Evolutionary conservation across 495 filamentous ascomycete genomes (phyloP).

Genomic region (Aspergillus bertholletiae): DNA sequence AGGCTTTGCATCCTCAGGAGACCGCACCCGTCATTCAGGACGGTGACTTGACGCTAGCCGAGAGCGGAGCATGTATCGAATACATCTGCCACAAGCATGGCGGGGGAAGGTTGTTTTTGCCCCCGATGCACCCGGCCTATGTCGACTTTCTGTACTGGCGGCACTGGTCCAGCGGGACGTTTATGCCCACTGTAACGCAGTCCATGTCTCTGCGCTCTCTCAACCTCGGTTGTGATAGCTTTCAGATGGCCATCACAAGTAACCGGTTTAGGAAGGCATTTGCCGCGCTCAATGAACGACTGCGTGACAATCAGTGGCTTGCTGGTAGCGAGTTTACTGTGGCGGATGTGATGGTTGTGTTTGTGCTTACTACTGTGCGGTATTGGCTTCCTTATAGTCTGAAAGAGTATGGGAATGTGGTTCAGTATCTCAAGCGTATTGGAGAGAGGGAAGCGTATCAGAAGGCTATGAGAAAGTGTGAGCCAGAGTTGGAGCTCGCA

Average conservation of each 20-base stretch:
- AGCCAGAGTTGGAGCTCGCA: constrained; percentile 32
- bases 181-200: constrained; percentile 33
- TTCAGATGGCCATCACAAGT: constrained; percentile 4
- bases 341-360: constrained; percentile 57
- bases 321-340: constrained; percentile 56
- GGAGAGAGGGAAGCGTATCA: constrained; percentile 37
- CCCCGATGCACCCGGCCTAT: constrained; percentile 38
- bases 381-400: constrained; percentile 40
- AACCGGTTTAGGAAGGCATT: constrained; percentile 23
- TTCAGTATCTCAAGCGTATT: constrained; percentile 44
- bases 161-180: constrained; percentile 51
- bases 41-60: constrained; percentile 42
- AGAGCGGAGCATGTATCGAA: constrained; percentile 49
- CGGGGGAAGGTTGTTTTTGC: constrained; percentile 34
- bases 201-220: constrained; percentile 9
- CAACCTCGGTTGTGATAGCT: constrained; percentile 3
- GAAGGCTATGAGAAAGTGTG: constrained; percentile 42
- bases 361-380: constrained; percentile 49
- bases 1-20: constrained; percentile 43
- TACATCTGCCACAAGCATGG: constrained; percentile 51
- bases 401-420: constrained; percentile 34
- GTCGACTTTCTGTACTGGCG: constrained; percentile 57
- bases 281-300: constrained; percentile 33
- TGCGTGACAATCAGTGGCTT: constrained; percentile 42
- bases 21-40: constrained; percentile 53